phyloP scores from a whole-genome alignment of 495 filamentous ascomycete species.

The Aspergillus panamensis region DNA sequence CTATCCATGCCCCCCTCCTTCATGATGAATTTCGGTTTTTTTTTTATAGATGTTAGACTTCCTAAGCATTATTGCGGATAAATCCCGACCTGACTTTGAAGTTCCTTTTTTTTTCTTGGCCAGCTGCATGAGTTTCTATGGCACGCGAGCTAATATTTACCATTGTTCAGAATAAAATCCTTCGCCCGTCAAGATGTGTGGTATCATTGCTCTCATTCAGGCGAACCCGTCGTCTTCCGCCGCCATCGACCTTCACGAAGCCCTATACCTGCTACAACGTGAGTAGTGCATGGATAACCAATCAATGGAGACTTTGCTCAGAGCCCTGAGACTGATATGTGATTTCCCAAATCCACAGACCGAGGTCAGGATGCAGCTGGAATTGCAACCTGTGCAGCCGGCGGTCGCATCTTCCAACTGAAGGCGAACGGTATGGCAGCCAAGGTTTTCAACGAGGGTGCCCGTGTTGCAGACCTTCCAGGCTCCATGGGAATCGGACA shows the following conservation, averaged over 20 bases:
- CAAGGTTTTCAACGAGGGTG: slow-evolving; percentile 79
- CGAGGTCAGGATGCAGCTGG: slow-evolving; percentile 91
- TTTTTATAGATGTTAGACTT: slow-evolving; percentile 53
- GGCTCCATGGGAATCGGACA: slow-evolving; percentile 90
- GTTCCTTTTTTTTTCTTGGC: slow-evolving; percentile 13
- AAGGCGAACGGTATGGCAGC: slow-evolving; percentile 92
- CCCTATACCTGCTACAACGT: slow-evolving; percentile 80
- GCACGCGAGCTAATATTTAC: slow-evolving; percentile 18
- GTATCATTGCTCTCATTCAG: slow-evolving; percentile 78
- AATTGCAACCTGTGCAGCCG: slow-evolving; percentile 69
- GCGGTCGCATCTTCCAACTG: slow-evolving; percentile 81
- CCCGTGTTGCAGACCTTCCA: slow-evolving; percentile 71
- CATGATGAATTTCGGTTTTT: slow-evolving; percentile 46
- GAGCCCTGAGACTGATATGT: slow-evolving; percentile 1
- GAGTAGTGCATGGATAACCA: slow-evolving; percentile 24
- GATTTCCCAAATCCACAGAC: slow-evolving; percentile 26
- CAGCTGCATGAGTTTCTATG: slow-evolving; percentile 2
- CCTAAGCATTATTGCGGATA: slow-evolving; percentile 46
- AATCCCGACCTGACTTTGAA: slow-evolving; percentile 37
- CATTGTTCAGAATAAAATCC: slow-evolving; percentile 17
- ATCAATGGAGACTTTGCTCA: not conserved
- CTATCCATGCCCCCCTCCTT: slow-evolving; percentile 12
- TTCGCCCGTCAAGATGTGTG: slow-evolving; percentile 63
- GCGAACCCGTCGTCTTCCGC: slow-evolving; percentile 62
- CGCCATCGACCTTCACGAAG: slow-evolving; percentile 82